phyloP scores from a whole-genome alignment of 192 early-diverging fungal genomes.

The Coemansia sp. region DNA sequence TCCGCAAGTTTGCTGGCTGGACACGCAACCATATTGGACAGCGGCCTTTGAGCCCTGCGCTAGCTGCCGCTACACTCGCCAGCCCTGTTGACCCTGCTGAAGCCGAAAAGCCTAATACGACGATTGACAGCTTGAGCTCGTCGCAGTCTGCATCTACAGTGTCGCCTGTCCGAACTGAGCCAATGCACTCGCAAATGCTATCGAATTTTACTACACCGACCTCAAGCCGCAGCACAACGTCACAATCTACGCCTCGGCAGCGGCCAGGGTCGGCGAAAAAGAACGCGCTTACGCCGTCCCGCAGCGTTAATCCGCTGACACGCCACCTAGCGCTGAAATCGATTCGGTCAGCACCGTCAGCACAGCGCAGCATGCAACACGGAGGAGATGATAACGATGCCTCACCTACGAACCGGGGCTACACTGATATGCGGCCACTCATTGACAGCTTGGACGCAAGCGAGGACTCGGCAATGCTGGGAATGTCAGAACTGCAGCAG shows the following conservation, averaged over 20 bases:
- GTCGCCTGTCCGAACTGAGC: constrained; percentile 39
- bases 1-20: constrained; percentile 41
- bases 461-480: constrained; percentile 20
- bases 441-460: constrained; percentile 5
- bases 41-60: constrained; percentile 16
- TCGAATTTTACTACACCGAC: constrained; percentile 28
- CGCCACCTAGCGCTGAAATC: constrained; percentile 44
- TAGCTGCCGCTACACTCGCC: not conserved
- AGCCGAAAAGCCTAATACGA: constrained; percentile 5
- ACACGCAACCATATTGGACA: constrained; percentile 19
- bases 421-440: not conserved
- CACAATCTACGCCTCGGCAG: constrained; percentile 21
- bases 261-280: constrained; percentile 19
- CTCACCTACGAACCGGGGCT: constrained; percentile 10
- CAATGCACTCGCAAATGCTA: constrained; percentile 41
- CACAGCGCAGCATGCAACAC: constrained; percentile 8
- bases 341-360: constrained; percentile 23
- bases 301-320: constrained; percentile 46
- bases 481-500: constrained; percentile 25
- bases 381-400: not conserved
- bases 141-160: constrained; percentile 38
- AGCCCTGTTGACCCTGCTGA: not conserved
- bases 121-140: constrained; percentile 14
- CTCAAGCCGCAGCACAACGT: not conserved
- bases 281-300: constrained; percentile 27